Base-by-base conservation (phyloP, 176 grass and related monocot species). In the Alopecurus myosuroides region DNA sequence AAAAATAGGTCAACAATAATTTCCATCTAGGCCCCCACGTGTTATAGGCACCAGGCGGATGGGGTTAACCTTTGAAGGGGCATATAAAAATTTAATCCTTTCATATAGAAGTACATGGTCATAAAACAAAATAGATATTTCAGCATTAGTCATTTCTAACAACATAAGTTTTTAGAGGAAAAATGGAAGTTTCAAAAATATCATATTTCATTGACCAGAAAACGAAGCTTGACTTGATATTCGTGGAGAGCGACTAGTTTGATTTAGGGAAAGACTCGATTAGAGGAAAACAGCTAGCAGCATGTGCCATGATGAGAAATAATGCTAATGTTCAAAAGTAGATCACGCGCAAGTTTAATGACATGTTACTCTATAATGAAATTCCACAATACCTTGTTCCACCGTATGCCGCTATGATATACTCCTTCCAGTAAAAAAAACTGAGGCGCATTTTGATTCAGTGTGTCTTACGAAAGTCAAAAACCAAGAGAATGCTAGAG, bases 1-100 rank as follows among this genome's bases (percentile, higher is more conserved):
- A 17, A 77, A 41, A 67, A 51, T 82, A 74, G 37, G 69, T 46
- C 31, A 83, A 78, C 74, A 86, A 51, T 44, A 77, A 45, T 55
- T 60, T 35, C 76, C 56, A 70, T 2, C n/a, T n/a, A n/a, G n/a
- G n/a, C n/a, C n/a, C 67, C 66, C 66, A 14, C 19, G 66, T 42
- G 37, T 42, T n/a, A 70, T 25, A 70, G n/a, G 25, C 67, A 42
- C 67, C 67, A 19, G 67, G 22, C 9, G 36, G 22, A 25, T 70
- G 67, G 20, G 23, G 39, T 44, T 71, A 23, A 44, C 40, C 68
- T 70, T 70, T 70, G 67, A n/a, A 42, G 67, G 37, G 68, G 39
- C 70, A 74, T 74, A 49, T 50, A 29, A 49, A 15, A 29, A 45
- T 11, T 49, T 30, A 74, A 49, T 19, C 45, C 45, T 48, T 46